A percentile compares a stretch with the other conserved stretches of the same genome.
These are phyloP conservation scores for Leccinum longicurvipes DNA, from an alignment of 768 basidiomycete genomes.

Conservation along the genomic window DNA sequence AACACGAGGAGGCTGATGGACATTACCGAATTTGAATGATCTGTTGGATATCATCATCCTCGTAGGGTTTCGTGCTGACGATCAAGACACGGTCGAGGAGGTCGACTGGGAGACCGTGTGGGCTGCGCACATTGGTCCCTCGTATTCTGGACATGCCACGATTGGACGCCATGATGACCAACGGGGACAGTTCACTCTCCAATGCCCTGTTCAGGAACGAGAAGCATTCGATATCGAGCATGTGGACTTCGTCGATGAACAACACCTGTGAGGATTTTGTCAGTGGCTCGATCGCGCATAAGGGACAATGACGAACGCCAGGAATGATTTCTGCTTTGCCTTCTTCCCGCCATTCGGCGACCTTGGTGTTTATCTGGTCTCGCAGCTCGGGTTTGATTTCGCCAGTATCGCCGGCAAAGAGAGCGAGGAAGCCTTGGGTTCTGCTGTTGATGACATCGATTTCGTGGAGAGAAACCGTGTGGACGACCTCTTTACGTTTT, in stretches of 20 bases:
- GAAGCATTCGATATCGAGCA: slow-evolving; percentile 99
- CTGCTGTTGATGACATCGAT: slow-evolving; percentile 99
- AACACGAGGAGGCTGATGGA: neutral
- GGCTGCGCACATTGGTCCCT: slow-evolving; percentile 91
- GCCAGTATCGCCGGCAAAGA: slow-evolving; percentile 94
- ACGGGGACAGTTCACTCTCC: slow-evolving; percentile 87
- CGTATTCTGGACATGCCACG: slow-evolving; percentile 92
- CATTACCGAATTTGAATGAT: slow-evolving; percentile 87
- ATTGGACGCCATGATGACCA: slow-evolving; percentile 99
- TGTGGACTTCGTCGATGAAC: slow-evolving; percentile 99
- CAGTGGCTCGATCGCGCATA: neutral
- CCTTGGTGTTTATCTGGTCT: slow-evolving; percentile 95
- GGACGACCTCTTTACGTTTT: slow-evolving; percentile 95
- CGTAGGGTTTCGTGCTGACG: slow-evolving; percentile 88
- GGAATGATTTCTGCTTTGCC: slow-evolving; percentile 98
- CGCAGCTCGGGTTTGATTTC: slow-evolving; percentile 98
- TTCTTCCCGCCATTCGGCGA: slow-evolving; percentile 97
- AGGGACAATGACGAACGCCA: slow-evolving; percentile 57
- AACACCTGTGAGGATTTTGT: slow-evolving; percentile 57
- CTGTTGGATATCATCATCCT: slow-evolving; percentile 78
- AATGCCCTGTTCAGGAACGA: slow-evolving; percentile 96
- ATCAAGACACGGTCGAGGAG: slow-evolving; percentile 94
- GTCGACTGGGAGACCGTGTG: slow-evolving; percentile 94
- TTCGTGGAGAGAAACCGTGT: slow-evolving; percentile 96
- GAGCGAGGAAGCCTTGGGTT: slow-evolving; percentile 96